phyloP scores from a whole-genome alignment of 306 rosid genomes.

The Potentilla sterilis region DNA sequence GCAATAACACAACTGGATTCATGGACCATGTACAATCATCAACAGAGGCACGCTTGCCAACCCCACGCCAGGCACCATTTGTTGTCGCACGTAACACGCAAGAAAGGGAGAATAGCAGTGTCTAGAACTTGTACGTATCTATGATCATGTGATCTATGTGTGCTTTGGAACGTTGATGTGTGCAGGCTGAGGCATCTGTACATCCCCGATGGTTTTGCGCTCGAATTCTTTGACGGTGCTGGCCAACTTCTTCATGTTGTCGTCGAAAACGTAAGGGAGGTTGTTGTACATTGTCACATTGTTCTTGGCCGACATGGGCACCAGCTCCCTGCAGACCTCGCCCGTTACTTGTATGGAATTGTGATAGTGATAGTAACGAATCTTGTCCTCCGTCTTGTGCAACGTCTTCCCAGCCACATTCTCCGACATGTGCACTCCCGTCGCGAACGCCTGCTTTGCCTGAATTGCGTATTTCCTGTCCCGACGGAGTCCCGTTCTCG shows the following conservation, averaged over 20 bases:
- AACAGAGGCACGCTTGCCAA: background rate
- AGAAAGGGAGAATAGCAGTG: background rate
- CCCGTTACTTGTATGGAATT: slow-evolving; percentile 32
- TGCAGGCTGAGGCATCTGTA: background rate
- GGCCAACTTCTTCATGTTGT: slow-evolving; percentile 36
- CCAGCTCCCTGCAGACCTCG: slow-evolving; percentile 33
- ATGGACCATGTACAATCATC: slow-evolving; percentile 3
- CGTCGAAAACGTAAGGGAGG: slow-evolving; percentile 30
- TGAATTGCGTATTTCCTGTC: slow-evolving; percentile 42
- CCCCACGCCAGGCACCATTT: background rate
- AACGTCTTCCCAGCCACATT: slow-evolving; percentile 38
- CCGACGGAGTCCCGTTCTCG: slow-evolving; percentile 34
- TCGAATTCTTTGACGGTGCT: slow-evolving; percentile 31
- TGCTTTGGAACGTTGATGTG: slow-evolving; percentile 9
- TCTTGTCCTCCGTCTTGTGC: slow-evolving; percentile 38
- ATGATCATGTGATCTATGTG: background rate
- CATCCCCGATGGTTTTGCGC: slow-evolving; percentile 24
- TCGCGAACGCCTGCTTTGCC: slow-evolving; percentile 39
- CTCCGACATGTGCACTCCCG: slow-evolving; percentile 50
- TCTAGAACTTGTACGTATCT: background rate
- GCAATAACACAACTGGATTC: background rate
- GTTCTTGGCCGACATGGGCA: slow-evolving; percentile 31
- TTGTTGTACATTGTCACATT: slow-evolving; percentile 26
- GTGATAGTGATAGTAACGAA: slow-evolving; percentile 45
- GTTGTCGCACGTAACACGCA: background rate